Evolutionary conservation across 2,329 filamentous ascomycete species (phyloP).

Genomic region (Cytospora schulzeri): DNA sequence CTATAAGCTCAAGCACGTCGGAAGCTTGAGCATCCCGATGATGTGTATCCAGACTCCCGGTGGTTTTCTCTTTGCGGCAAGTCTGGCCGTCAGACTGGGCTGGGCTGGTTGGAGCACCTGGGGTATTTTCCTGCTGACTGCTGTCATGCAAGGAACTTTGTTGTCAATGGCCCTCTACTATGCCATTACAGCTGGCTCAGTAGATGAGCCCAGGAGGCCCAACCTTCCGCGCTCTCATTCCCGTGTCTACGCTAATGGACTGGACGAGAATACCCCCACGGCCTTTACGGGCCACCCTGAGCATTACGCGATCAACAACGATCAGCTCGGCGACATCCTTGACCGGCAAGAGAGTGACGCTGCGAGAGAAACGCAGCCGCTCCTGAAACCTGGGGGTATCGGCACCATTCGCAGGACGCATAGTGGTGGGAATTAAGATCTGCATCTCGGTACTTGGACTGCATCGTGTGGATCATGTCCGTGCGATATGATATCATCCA

Average conservation of each 20-base stretch:
- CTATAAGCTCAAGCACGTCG: constrained; percentile 79
- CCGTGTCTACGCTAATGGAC: constrained; percentile 42
- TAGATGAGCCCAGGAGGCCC: constrained; percentile 39
- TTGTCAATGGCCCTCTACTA: constrained; percentile 81
- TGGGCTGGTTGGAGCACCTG: constrained; percentile 90
- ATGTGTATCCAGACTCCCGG: constrained; percentile 98
- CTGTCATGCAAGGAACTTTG: constrained; percentile 78
- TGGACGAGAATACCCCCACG: constrained; percentile 53
- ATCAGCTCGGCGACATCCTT: constrained; percentile 52
- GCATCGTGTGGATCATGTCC: not conserved
- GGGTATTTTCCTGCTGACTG: constrained; percentile 88
- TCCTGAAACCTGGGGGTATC: constrained; percentile 53
- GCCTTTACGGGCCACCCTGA: constrained; percentile 56
- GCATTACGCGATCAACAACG: constrained; percentile 53
- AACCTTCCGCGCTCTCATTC: constrained; percentile 49
- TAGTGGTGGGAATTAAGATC: not conserved
- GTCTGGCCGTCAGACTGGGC: constrained; percentile 78
- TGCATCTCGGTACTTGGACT: not conserved
- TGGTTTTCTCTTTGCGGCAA: constrained; percentile 85
- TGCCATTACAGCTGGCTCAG: constrained; percentile 50
- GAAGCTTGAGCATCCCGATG: constrained; percentile 92
- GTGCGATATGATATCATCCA: not conserved
- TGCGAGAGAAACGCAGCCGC: constrained; percentile 52
- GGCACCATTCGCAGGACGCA: constrained; percentile 48
- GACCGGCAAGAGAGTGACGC: constrained; percentile 55